Evolutionary conservation across 2,329 filamentous ascomycete species (phyloP).

Genomic region (Verticillium zaregamsianum): DNA sequence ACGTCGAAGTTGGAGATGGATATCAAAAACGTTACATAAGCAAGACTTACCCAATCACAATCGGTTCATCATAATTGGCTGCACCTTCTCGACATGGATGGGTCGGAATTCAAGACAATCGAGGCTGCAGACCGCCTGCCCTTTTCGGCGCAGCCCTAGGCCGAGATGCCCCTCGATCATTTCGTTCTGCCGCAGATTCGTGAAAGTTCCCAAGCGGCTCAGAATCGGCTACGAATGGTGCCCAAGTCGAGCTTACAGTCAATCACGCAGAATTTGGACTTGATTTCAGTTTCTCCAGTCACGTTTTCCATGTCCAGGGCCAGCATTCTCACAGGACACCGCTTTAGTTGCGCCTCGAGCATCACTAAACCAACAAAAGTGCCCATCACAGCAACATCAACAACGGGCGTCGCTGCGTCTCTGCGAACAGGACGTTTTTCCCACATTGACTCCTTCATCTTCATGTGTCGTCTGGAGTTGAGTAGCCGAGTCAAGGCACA

Average conservation of each 20-base stretch:
- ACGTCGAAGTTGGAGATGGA: neutral
- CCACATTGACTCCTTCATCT: neutral
- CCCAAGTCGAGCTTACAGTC: neutral
- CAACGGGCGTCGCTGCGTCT: no score
- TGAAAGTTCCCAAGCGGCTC: neutral
- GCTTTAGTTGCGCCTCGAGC: neutral
- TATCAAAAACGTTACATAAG: neutral
- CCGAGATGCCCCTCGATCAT: neutral
- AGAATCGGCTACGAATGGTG: neutral
- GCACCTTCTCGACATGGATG: neutral
- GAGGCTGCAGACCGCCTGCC: neutral
- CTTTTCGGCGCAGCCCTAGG: neutral
- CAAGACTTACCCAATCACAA: neutral
- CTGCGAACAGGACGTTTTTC: neutral
- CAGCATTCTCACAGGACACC: neutral
- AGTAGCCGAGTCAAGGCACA: neutral
- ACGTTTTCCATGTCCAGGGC: neutral
- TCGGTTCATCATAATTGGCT: neutral
- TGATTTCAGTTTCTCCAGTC: neutral
- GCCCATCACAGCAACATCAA: neutral
- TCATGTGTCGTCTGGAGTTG: neutral
- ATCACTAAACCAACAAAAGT: neutral
- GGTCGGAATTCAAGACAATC: neutral
- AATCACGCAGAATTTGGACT: neutral
- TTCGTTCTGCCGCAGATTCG: neutral